A percentile compares a stretch with the other conserved stretches of the same genome.
Conservation (phyloP, 139 green algal species). For the Chlamydomonas applanata region DNA sequence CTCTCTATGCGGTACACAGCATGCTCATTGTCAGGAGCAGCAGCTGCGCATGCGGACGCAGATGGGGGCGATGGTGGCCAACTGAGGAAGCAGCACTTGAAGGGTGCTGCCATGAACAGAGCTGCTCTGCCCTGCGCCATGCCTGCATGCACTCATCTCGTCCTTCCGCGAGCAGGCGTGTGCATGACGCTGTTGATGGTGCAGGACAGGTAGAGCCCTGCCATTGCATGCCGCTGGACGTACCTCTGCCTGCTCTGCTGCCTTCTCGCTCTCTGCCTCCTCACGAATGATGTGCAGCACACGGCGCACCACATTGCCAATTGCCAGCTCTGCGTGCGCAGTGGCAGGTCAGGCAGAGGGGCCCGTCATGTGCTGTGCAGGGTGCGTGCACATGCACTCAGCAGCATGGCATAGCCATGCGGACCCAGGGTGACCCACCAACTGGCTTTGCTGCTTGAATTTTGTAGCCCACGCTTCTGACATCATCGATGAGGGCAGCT, state of each 20-base stretch:
- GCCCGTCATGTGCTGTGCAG: background rate
- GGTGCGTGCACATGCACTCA: no score
- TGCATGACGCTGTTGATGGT: no score
- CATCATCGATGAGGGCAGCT: conserved; percentile 65
- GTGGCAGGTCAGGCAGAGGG: background rate
- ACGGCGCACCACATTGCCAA: conserved; percentile 91
- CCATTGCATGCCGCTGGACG: background rate
- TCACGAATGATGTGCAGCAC: conserved; percentile 94
- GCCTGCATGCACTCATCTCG: background rate
- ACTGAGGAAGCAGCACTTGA: no score
- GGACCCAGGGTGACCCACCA: conserved; percentile 36
- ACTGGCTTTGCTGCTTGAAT: conserved; percentile 77
- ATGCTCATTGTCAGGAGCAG: no score
- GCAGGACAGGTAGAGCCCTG: no score
- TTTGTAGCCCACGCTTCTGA: conserved; percentile 59
- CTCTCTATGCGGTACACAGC: no score
- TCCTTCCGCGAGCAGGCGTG: no score
- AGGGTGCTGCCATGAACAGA: no score
- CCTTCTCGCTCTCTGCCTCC: conserved; percentile 66
- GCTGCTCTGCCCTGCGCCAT: background rate
- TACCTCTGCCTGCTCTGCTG: conserved; percentile 39
- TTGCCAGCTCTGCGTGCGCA: conserved; percentile 76
- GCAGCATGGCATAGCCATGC: no score
- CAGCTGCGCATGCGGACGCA: background rate
- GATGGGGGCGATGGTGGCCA: background rate